Percentiles rank a stretch among this genome's conserved stretches.
Conservation (phyloP, 1,284 basidiomycete species). For the Inonotus hispidus region DNA sequence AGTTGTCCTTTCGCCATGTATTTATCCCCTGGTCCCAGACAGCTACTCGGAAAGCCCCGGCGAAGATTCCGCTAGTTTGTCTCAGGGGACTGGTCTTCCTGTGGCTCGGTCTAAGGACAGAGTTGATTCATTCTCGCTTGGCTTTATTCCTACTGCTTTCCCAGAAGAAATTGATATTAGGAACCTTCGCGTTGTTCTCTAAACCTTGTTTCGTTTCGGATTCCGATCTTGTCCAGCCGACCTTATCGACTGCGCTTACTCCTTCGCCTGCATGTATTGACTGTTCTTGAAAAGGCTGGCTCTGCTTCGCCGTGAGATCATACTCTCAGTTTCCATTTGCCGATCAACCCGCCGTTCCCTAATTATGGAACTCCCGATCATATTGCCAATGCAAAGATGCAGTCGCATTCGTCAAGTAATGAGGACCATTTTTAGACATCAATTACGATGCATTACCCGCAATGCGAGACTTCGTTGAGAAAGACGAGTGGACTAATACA, state of each 20-base stretch:
- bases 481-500: neutral
- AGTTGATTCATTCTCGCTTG: constrained; percentile 6
- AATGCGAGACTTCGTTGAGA: too few relatives aligned
- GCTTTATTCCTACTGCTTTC: constrained; percentile 12
- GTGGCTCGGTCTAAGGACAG: neutral
- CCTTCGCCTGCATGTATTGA: too few relatives aligned
- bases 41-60: neutral
- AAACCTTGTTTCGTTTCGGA: neutral
- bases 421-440: too few relatives aligned
- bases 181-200: neutral
- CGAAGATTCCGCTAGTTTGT: neutral
- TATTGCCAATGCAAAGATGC: too few relatives aligned
- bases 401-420: too few relatives aligned
- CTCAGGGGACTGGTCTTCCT: neutral
- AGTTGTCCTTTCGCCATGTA: constrained; percentile 4
- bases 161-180: constrained; percentile 3
- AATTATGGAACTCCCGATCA: too few relatives aligned
- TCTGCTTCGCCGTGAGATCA: too few relatives aligned
- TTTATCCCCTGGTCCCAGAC: neutral
- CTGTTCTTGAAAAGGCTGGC: neutral
- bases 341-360: too few relatives aligned
- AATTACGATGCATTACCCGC: too few relatives aligned
- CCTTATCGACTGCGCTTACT: too few relatives aligned
- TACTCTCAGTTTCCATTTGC: too few relatives aligned
- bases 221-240: too few relatives aligned